Conservation (phyloP, 1,139 yeast genomes). For the Blastobotrys raffinosifermentans region DNA sequence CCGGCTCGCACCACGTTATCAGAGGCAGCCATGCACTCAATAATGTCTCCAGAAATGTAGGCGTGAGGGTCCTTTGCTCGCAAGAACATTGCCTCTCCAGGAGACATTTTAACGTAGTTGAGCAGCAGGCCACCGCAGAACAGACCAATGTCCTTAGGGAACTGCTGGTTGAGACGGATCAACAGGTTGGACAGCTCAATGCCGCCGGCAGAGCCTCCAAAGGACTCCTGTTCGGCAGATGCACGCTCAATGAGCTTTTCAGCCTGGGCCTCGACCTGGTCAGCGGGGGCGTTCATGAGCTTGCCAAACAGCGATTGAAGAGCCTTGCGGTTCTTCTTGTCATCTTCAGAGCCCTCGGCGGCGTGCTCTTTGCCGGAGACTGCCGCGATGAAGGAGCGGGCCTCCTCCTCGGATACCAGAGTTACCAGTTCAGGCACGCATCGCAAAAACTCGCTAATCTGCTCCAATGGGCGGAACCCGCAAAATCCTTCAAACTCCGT, state of each 20-base stretch:
- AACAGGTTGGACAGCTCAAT: slow-evolving; percentile 63
- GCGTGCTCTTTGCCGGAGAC: slow-evolving; percentile 42
- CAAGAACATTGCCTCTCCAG: slow-evolving; percentile 97
- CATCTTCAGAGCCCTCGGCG: slow-evolving; percentile 39
- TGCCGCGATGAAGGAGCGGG: slow-evolving; percentile 45
- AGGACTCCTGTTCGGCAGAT: slow-evolving; percentile 29
- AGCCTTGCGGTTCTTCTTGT: slow-evolving; percentile 47
- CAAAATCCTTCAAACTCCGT: slow-evolving; percentile 96
- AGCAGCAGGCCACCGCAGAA: slow-evolving; percentile 92
- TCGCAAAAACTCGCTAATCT: slow-evolving; percentile 60
- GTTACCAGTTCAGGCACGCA: slow-evolving; percentile 69
- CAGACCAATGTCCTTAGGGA: slow-evolving; percentile 89
- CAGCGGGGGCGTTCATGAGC: slow-evolving; percentile 73
- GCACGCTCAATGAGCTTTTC: slow-evolving; percentile 59
- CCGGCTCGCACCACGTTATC: slow-evolving; percentile 98
- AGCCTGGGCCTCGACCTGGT: slow-evolving; percentile 49
- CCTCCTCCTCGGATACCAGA: slow-evolving; percentile 59
- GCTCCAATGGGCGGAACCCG: slow-evolving; percentile 88
- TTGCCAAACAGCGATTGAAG: slow-evolving; percentile 70
- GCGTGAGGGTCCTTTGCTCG: slow-evolving; percentile 99
- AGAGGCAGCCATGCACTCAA: slow-evolving; percentile 99
- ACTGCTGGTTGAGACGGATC: slow-evolving; percentile 72
- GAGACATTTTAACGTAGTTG: slow-evolving; percentile 72
- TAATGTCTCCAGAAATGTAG: slow-evolving; percentile 91
- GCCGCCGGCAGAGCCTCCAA: slow-evolving; percentile 36